phyloP scores from a whole-genome alignment of 495 filamentous ascomycete genomes.

The Eremomyces bilateralis region DNA sequence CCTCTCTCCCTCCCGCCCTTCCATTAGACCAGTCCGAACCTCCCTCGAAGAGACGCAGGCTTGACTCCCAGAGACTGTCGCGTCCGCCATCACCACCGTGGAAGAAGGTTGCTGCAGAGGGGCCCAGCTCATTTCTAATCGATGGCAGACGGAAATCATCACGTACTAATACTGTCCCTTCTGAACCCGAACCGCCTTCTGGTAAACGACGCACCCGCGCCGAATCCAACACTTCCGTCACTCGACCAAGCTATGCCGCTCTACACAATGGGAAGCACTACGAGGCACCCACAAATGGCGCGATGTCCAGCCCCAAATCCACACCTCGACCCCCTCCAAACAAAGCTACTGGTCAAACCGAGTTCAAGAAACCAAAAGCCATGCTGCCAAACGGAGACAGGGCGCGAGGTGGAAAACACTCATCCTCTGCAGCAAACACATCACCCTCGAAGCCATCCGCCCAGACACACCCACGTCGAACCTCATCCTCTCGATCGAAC shows the following conservation, averaged over 20 bases:
- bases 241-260: neutral
- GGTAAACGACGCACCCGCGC: neutral
- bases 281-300: too few relatives aligned
- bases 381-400: too few relatives aligned
- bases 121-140: neutral
- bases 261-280: neutral
- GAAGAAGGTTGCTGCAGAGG: slow-evolving; percentile 9
- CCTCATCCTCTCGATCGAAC: neutral
- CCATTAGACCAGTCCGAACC: too few relatives aligned
- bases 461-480: neutral
- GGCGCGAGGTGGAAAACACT: too few relatives aligned
- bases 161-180: neutral
- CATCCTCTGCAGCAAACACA: too few relatives aligned
- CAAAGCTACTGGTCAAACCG: too few relatives aligned
- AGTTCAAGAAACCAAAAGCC: too few relatives aligned
- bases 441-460: neutral
- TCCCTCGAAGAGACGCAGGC: too few relatives aligned
- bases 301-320: too few relatives aligned
- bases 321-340: too few relatives aligned
- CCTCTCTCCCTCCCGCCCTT: too few relatives aligned
- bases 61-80: neutral
- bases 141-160: neutral
- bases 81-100: slow-evolving; percentile 29
- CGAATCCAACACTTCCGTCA: neutral
- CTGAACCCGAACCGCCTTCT: neutral